Percentiles rank a stretch among this genome's conserved stretches.
Conservation (phyloP, 352 stramenopile genomes). For the Globisporangium barbulae region DNA sequence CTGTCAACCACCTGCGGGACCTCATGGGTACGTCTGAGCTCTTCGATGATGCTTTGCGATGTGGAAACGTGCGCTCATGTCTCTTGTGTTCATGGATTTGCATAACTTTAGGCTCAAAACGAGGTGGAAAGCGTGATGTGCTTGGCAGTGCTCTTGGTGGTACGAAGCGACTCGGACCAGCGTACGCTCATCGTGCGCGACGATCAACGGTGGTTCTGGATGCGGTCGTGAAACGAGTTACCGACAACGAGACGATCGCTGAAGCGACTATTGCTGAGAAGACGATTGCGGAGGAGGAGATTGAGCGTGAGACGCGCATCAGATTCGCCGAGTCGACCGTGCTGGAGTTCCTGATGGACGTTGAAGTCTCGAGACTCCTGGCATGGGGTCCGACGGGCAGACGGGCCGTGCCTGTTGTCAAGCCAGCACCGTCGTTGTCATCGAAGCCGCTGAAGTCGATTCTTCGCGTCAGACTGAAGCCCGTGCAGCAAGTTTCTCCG, state of each 20-base stretch:
- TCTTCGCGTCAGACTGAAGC: slow-evolving; percentile 28
- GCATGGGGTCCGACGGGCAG: slow-evolving; percentile 7
- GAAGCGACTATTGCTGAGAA: neutral
- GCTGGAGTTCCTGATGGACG: slow-evolving; percentile 50
- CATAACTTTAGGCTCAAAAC: slow-evolving; percentile 21
- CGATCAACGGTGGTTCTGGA: slow-evolving; percentile 48
- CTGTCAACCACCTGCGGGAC: slow-evolving; percentile 47
- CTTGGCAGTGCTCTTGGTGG: slow-evolving; percentile 29
- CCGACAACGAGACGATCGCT: slow-evolving; percentile 4
- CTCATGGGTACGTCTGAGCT: slow-evolving; percentile 43
- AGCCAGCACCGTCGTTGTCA: slow-evolving; percentile 27
- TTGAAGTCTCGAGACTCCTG: slow-evolving; percentile 61
- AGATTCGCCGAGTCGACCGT: slow-evolving; percentile 11
- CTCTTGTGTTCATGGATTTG: slow-evolving; percentile 7
- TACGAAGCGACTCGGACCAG: slow-evolving; percentile 29
- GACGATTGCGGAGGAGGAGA: neutral
- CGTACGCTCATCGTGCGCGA: slow-evolving; percentile 42
- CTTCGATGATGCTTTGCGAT: slow-evolving; percentile 7
- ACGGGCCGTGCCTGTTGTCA: neutral
- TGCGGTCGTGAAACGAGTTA: slow-evolving; percentile 36
- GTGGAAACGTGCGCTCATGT: neutral
- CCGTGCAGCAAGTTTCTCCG: slow-evolving; percentile 30
- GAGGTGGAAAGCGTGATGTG: slow-evolving; percentile 31
- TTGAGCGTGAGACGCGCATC: slow-evolving; percentile 15
- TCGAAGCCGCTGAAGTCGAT: slow-evolving; percentile 25